These are phyloP conservation scores for Leishmania gerbilli DNA, from an alignment of 208 protist species.

Conservation along the genomic window DNA sequence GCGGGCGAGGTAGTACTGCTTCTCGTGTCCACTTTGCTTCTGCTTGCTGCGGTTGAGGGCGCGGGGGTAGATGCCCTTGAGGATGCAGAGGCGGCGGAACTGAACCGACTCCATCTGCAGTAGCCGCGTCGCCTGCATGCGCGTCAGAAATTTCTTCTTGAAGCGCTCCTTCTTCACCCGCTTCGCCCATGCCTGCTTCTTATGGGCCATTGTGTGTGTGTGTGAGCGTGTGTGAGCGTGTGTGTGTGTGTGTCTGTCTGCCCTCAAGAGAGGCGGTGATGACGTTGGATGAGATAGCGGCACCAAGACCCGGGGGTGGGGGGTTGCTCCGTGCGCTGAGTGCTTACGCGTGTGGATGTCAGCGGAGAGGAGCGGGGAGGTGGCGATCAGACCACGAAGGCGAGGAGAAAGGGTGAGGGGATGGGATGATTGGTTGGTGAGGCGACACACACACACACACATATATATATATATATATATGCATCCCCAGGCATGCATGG, in stretches of 20 bases:
- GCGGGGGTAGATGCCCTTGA: constrained; percentile 99
- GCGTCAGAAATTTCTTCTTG: constrained; percentile 94
- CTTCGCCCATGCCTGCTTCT: constrained; percentile 90
- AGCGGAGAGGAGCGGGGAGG: background rate
- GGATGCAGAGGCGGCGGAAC: constrained; percentile 97
- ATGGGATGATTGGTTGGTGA: background rate
- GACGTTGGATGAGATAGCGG: background rate
- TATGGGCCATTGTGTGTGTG: constrained; percentile 52
- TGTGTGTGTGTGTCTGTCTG: background rate
- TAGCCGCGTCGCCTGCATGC: constrained; percentile 92
- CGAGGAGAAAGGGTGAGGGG: background rate
- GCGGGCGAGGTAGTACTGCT: constrained; percentile 98
- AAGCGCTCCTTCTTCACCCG: constrained; percentile 90
- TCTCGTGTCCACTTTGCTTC: constrained; percentile 93
- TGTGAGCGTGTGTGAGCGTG: background rate
- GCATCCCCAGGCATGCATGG: background rate
- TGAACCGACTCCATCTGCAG: constrained; percentile 94
- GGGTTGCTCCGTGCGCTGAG: background rate
- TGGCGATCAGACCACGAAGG: background rate
- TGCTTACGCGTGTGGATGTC: background rate
- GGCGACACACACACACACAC: background rate
- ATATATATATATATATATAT: background rate
- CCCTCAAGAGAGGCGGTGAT: background rate
- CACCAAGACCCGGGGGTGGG: background rate
- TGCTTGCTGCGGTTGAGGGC: constrained; percentile 95